Base-by-base conservation (phyloP, 148 eudicot species). In the Tetragonia tetragonoides region DNA sequence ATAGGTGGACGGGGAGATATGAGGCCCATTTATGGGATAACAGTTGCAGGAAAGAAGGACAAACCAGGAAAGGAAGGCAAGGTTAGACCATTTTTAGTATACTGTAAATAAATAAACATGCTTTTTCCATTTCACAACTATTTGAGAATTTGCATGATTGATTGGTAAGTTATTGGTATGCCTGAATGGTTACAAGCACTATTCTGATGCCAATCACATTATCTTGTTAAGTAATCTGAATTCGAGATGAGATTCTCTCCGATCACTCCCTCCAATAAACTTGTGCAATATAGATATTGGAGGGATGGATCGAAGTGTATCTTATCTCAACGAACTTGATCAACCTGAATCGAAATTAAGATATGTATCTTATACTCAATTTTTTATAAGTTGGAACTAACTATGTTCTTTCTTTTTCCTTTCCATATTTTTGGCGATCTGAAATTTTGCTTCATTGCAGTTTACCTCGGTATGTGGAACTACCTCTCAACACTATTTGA, bases 1-100 rank as follows among this genome's bases (percentile, higher is more conserved):
- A 92, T 82, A 84, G 97, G 73, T 92, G 97, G 97, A 92, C 97
- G 0, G 97, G 97, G 63, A 87, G 97, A 83, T 92, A 90, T 49
- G 97, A 92, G 77, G 97, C 97, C 62, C 97, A 92, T 84, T 84
- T 92, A 74, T 92, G 97, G 97, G 97, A 92, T 70, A 92, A 89
- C 72, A 90, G 93, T 76, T 86, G 97, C 83, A 88, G 91, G 72
- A 92, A 90, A 74, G 97, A 92, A 78, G 97, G 97, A 37, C 94
- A 92, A 77, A 92, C 97, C 1, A 86, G 97, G 78, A 92, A 92
- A 87, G 97, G 97, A 79, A 87, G 94, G 63, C 97, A 92, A 92
- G 97, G 97, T 92, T 67, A 72, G 75, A 18, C 47, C 56, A 28
- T 64, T 15, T 68, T 6, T 17, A 40, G 41, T 2, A 46, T 12